A percentile compares a stretch with the other conserved stretches of the same genome.
Conservation (phyloP, 495 filamentous ascomycete genomes). For the Hypoxylon fragiforme region DNA sequence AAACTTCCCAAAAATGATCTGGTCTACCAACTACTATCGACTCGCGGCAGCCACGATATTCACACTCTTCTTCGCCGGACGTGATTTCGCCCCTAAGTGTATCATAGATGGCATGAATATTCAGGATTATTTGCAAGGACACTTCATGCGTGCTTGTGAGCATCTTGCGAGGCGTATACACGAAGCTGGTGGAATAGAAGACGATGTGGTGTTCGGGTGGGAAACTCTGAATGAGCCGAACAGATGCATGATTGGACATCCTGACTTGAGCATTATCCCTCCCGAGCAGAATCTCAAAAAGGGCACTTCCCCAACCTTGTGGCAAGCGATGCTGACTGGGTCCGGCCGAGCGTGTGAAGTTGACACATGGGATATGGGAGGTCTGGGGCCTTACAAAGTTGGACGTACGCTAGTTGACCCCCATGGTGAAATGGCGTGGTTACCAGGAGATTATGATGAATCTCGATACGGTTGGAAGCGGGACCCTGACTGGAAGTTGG, state of each 20-base stretch:
- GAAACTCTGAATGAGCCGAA: conserved; percentile 96
- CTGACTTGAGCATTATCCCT: conserved; percentile 81
- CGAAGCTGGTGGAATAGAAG: conserved; percentile 86
- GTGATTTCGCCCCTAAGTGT: conserved; percentile 92
- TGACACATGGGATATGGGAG: conserved; percentile 90
- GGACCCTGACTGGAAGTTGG: conserved; percentile 85
- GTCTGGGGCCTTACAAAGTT: conserved; percentile 87
- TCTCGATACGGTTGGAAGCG: conserved; percentile 86
- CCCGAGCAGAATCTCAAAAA: conserved; percentile 89
- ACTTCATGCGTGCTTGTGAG: conserved; percentile 77
- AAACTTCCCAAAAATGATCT: conserved; percentile 96
- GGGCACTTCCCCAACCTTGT: conserved; percentile 90
- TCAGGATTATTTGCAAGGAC: conserved; percentile 90
- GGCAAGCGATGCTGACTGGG: conserved; percentile 89
- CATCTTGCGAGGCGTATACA: conserved; percentile 84
- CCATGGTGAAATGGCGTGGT: conserved; percentile 81
- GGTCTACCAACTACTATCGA: conserved; percentile 95
- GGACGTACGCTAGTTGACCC: conserved; percentile 85
- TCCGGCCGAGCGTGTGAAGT: conserved; percentile 88
- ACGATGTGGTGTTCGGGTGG: conserved; percentile 90
- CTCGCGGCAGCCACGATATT: conserved; percentile 89
- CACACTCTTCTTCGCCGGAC: conserved; percentile 91
- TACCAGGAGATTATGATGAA: conserved; percentile 79
- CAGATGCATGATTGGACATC: conserved; percentile 81
- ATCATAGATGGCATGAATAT: conserved; percentile 95